Evolutionary conservation across 352 stramenopile species (phyloP), one percentile per base, ranked within the genome.

Genomic region (Phytopythium oedochilum): DNA sequence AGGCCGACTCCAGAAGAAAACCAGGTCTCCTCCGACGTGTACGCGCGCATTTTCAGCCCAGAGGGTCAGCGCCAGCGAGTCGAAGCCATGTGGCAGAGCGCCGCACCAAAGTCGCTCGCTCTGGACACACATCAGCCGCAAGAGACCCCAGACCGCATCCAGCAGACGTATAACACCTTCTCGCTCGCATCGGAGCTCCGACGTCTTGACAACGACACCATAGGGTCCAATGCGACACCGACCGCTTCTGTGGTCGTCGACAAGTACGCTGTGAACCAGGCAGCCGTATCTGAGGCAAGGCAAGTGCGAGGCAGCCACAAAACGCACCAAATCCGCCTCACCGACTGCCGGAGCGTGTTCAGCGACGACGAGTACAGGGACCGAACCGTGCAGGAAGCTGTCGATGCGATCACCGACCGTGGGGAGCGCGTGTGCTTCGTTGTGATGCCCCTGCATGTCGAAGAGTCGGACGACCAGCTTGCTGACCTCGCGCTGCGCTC

Each of bases 41-140:
- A 66, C 22, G n/a, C 62, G 10, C 29, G 48, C 9, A 60, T 64
- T 26, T 26, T 70, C 46, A 53, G 59, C n/a, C 52, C 53, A 23
- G 49, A 42, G 31, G 40, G 40, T 5, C 40, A 47, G 20, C 35
- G 28, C 1, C 48, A 60, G 38, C 71, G 73, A 35, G 66, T 89
- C 12, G 78, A 89, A 40, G 69, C 68, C 39, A 89, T 89, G 73
- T 89, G 78, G 78, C 61, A 83, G 25, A 73, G 64, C 31, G 44
- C 86, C 31, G 49, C 48, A 6, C 53, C 82, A 7, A 80, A 73
- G 31, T 66, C 75, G 3, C 54, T 71, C 26, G 39, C 46, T 20
- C 12, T 53, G 11, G 40, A 48, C 20, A 23, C 9, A 3, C 14
- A 48, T 12, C 23, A 48, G 42, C 42, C 23, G 5, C 5, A 22